Percentiles rank a stretch among this genome's conserved stretches.
These are phyloP conservation scores for Puccinellia tenuiflora DNA, from an alignment of 176 grass and related monocot genomes.

Conservation along the genomic window DNA sequence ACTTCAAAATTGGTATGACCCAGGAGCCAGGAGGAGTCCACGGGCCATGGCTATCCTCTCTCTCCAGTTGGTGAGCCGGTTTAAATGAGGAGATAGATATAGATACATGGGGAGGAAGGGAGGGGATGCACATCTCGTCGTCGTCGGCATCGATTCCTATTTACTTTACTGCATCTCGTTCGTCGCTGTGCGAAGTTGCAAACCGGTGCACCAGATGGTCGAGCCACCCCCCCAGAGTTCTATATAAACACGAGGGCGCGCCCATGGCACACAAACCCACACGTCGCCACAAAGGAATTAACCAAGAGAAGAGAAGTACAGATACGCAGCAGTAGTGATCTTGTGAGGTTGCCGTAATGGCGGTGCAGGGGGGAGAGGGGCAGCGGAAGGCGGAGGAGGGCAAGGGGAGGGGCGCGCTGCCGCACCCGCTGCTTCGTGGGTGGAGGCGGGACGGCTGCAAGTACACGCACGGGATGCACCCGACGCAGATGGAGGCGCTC, in stretches of 20 bases:
- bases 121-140: background rate
- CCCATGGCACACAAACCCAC: background rate
- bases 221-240: background rate
- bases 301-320: background rate
- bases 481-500: conserved; percentile 60
- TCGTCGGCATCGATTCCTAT: background rate
- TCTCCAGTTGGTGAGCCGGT: background rate
- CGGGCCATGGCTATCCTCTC: conserved; percentile 1
- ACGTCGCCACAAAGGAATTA: background rate
- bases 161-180: background rate
- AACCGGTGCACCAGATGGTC: background rate
- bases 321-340: background rate
- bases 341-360: background rate
- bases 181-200: background rate
- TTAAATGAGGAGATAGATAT: conserved; percentile 11
- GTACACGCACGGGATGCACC: conserved; percentile 68
- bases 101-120: background rate
- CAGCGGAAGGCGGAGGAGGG: background rate
- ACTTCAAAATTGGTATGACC: background rate
- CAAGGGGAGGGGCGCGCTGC: background rate
- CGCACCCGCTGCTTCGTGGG: conserved; percentile 56
- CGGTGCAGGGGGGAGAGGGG: conserved; percentile 18
- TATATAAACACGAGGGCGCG: conserved; percentile 21
- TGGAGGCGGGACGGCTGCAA: conserved; percentile 26
- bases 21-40: background rate